A percentile compares a stretch with the other conserved stretches of the same genome.
Conservation (phyloP, 169 alveolate species). For the Amoebophrya sp. region DNA sequence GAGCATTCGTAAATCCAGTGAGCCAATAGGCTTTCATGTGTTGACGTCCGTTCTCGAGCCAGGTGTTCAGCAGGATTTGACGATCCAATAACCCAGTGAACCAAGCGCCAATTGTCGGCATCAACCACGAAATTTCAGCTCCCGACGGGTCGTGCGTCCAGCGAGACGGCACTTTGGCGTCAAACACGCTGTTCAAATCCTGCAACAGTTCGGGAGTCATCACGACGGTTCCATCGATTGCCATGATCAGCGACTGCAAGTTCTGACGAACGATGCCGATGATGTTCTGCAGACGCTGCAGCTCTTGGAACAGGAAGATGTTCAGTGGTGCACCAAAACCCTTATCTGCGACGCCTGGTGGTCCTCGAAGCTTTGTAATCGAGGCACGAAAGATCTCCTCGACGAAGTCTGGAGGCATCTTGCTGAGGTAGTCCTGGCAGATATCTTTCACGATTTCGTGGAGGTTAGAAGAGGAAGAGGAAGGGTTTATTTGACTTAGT, state of each 20-base stretch:
- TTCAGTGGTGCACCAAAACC: constrained; percentile 84
- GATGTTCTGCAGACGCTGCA: constrained; percentile 80
- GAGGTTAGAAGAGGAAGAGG: too few species aligned
- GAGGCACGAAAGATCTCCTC: constrained; percentile 72
- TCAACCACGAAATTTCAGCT: constrained; percentile 92
- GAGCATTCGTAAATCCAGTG: constrained; percentile 86
- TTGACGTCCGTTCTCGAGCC: constrained; percentile 82
- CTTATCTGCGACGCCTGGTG: constrained; percentile 65
- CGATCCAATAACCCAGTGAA: constrained; percentile 83
- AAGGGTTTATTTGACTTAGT: too few species aligned
- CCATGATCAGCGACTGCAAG: constrained; percentile 74
- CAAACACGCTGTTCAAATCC: constrained; percentile 71
- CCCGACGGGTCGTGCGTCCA: constrained; percentile 95
- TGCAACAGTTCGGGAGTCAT: constrained; percentile 87
- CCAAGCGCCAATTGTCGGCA: constrained; percentile 89
- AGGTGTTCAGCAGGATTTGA: constrained; percentile 77
- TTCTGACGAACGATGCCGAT: constrained; percentile 78
- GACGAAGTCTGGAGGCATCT: constrained; percentile 78
- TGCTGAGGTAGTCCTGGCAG: constrained; percentile 69
- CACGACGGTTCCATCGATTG: constrained; percentile 85
- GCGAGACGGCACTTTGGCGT: constrained; percentile 76
- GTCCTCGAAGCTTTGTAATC: constrained; percentile 71
- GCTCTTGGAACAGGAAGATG: constrained; percentile 87
- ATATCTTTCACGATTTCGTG: constrained; percentile 85
- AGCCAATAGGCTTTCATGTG: constrained; percentile 76